Evolutionary conservation across 345 rosid species (phyloP).

Genomic region (Raphanus sativus): DNA sequence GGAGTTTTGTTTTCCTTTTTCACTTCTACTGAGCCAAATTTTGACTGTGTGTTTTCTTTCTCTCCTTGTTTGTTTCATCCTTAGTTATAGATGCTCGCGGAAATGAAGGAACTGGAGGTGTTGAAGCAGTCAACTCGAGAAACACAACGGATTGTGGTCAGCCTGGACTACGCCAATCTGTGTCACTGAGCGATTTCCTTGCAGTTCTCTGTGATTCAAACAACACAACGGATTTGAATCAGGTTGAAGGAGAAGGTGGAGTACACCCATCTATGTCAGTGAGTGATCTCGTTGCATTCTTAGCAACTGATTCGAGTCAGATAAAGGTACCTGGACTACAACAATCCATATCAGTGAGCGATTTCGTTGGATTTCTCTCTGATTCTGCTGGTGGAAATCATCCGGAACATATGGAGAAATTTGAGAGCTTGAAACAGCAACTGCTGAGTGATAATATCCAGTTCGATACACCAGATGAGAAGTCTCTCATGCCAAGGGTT

Average conservation of each 20-base stretch:
- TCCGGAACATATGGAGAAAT: conserved; percentile 51
- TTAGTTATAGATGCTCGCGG: conserved; percentile 61
- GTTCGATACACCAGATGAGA: conserved; percentile 76
- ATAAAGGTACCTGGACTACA: conserved; percentile 84
- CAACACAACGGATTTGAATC: conserved; percentile 57
- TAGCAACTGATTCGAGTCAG: conserved; percentile 62
- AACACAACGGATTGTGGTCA: conserved; percentile 48
- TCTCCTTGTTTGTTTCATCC: neutral
- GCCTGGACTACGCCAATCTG: conserved; percentile 45
- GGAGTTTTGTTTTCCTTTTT: neutral
- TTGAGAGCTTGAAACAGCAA: conserved; percentile 80
- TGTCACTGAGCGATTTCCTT: neutral
- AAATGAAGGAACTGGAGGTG: conserved; percentile 56
- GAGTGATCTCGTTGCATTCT: conserved; percentile 60
- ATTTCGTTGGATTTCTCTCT: conserved; percentile 75
- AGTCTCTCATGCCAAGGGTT: conserved; percentile 94
- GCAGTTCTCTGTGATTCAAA: conserved; percentile 35
- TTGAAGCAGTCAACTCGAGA: conserved; percentile 67
- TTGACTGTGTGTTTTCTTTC: conserved; percentile 3
- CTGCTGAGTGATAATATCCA: conserved; percentile 79
- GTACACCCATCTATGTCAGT: conserved; percentile 83
- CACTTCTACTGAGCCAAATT: neutral
- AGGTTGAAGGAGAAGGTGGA: conserved; percentile 63
- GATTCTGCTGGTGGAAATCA: conserved; percentile 66
- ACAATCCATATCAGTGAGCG: conserved; percentile 87